These are phyloP conservation scores for Botrytis fragariae DNA, from an alignment of 2,329 filamentous ascomycete species.

Conservation along the genomic window DNA sequence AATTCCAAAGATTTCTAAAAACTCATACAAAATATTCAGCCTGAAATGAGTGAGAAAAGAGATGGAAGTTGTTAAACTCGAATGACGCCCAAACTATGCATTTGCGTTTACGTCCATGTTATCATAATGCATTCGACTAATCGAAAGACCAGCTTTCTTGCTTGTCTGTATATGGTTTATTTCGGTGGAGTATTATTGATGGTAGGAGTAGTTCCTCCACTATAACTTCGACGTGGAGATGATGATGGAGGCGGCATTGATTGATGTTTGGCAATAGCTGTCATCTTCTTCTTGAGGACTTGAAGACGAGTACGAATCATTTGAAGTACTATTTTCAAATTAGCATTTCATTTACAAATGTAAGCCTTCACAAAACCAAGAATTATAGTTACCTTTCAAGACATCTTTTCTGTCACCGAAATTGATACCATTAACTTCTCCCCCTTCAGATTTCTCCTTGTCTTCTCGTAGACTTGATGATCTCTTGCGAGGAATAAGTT, in stretches of 20 bases:
- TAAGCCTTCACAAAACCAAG: neutral
- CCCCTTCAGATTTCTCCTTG: conserved; percentile 45
- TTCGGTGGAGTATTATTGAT: conserved; percentile 37
- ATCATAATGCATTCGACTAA: conserved; percentile 13
- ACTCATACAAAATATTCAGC: conserved; percentile 3
- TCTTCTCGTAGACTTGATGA: conserved; percentile 43
- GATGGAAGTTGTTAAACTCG: neutral
- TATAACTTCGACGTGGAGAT: conserved; percentile 35
- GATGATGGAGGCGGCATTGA: conserved; percentile 29
- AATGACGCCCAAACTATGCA: conserved; percentile 14
- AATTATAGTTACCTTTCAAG: conserved; percentile 60
- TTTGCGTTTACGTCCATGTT: neutral
- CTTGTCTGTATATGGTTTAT: conserved; percentile 20
- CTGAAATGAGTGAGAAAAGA: neutral
- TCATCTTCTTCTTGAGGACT: conserved; percentile 59
- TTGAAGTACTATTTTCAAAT: conserved; percentile 51
- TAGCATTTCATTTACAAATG: conserved; percentile 25
- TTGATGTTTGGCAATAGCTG: conserved; percentile 53
- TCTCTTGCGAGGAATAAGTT: conserved; percentile 45
- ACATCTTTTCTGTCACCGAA: conserved; percentile 71
- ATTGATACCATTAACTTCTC: conserved; percentile 55
- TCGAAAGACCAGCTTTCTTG: conserved; percentile 13
- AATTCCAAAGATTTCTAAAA: conserved; percentile 2
- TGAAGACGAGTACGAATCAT: conserved; percentile 59
- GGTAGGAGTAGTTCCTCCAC: conserved; percentile 37